These are phyloP conservation scores for Ustilago lituana DNA, from an alignment of 1,284 basidiomycete species.

Conservation along the genomic window DNA sequence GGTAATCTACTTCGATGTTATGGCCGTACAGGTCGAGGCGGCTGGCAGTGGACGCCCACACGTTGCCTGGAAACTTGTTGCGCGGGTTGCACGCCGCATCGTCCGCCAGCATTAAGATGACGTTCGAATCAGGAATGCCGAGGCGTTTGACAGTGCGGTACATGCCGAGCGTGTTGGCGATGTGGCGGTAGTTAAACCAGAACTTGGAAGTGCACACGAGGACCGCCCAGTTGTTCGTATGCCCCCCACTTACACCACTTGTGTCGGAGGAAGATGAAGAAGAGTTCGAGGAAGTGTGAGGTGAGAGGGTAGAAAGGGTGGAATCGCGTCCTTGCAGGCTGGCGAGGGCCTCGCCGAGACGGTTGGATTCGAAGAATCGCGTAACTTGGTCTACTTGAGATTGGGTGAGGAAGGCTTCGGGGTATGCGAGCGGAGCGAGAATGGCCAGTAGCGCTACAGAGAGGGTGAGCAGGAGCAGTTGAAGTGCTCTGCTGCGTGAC, in stretches of 20 bases:
- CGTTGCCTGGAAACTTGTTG: constrained; percentile 89
- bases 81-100: constrained; percentile 93
- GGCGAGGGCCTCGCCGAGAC: constrained; percentile 6
- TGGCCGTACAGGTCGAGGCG: constrained; percentile 92
- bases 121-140: constrained; percentile 96
- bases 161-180: constrained; percentile 98
- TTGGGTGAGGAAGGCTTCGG: constrained; percentile 28
- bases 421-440: constrained; percentile 16
- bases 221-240: constrained; percentile 96
- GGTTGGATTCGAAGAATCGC: constrained; percentile 34
- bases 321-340: constrained; percentile 3
- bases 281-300: too few relatives aligned
- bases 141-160: constrained; percentile 97
- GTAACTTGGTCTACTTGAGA: constrained; percentile 35
- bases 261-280: neutral
- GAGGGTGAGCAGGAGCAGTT: constrained; percentile 5
- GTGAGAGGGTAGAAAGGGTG: too few relatives aligned
- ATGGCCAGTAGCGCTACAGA: constrained; percentile 5
- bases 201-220: constrained; percentile 91
- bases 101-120: constrained; percentile 98
- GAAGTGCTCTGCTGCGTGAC: constrained; percentile 1
- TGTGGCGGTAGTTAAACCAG: constrained; percentile 99
- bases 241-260: constrained; percentile 26
- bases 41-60: constrained; percentile 83
- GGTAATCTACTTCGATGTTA: constrained; percentile 96